Evolutionary conservation across 2,329 filamentous ascomycete species (phyloP).

Genomic region (Monosporascus sp.): DNA sequence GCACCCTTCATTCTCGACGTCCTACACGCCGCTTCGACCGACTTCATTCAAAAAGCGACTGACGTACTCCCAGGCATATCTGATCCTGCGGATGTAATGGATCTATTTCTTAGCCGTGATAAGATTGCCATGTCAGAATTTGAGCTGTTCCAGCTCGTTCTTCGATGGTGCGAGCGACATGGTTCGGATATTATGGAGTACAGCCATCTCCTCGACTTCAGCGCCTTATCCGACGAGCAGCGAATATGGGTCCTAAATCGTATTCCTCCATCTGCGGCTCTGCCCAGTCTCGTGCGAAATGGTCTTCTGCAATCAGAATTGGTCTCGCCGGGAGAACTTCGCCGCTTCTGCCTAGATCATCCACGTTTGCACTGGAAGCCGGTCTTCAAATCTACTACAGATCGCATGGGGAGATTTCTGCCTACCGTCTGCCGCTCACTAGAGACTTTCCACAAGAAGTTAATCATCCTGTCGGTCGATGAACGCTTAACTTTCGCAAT

Average conservation of each 20-base stretch:
- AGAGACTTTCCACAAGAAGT: slow-evolving; percentile 33
- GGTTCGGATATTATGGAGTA: slow-evolving; percentile 21
- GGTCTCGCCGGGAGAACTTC: slow-evolving; percentile 24
- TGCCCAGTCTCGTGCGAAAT: slow-evolving; percentile 30
- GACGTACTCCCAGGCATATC: too few relatives aligned
- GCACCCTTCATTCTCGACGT: slow-evolving; percentile 32
- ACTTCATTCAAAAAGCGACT: slow-evolving; percentile 3
- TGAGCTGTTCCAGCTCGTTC: slow-evolving; percentile 29
- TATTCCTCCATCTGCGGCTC: slow-evolving; percentile 22
- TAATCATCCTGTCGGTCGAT: slow-evolving; percentile 32
- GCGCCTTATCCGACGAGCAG: slow-evolving; percentile 26
- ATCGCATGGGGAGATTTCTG: slow-evolving; percentile 32
- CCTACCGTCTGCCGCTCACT: slow-evolving; percentile 24
- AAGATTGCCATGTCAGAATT: slow-evolving; percentile 33
- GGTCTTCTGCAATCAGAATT: slow-evolving; percentile 31
- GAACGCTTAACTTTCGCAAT: slow-evolving; percentile 34
- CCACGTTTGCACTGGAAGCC: slow-evolving; percentile 33
- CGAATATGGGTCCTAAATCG: slow-evolving; percentile 31
- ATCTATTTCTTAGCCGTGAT: slow-evolving; percentile 29
- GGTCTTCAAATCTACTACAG: slow-evolving; percentile 26
- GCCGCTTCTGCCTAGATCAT: slow-evolving; percentile 28
- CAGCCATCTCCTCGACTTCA: slow-evolving; percentile 27
- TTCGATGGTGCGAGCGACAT: slow-evolving; percentile 30
- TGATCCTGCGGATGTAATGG: slow-evolving; percentile 17
- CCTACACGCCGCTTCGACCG: slow-evolving; percentile 26